Evolutionary conservation across 345 rosid genomes (phyloP), one percentile per base, ranked within the genome.

Genomic region (Microcos paniculata): DNA sequence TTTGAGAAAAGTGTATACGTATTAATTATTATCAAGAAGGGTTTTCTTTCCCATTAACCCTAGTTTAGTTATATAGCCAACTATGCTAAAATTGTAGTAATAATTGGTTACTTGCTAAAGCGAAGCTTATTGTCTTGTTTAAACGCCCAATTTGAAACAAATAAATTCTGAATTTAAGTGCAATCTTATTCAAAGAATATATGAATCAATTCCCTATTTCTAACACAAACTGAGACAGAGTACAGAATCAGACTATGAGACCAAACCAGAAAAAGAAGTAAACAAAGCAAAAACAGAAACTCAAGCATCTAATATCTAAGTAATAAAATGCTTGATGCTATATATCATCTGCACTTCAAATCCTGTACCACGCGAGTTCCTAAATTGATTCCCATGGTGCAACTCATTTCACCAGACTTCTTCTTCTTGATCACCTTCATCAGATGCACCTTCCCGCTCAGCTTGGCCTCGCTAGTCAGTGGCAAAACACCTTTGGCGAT

Each of bases 391-490:
- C 16, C 66, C 79, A 88, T 70, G 33, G 71, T 74, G 42, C 90
- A 87, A 72, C 65, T 79, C 86, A 88, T 38, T 42, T 76, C 72
- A 12, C 84, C 67, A 31, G 71, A 75, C 71, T 23, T 85, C 53
- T 57, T 79, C 80, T 63, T 82, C 87, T 78, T 73, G 28, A 64
- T 40, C 21, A 84, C 31, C 30, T 58, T 46, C 48, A 85, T 13
- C 79, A 82, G 62, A 19, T 75, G 74, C 13, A 88, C 82, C 26
- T 21, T 80, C 31, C 92, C 92, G 6, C 31, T 75, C 66, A 88
- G 24, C 69, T 62, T 24, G 1, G 73, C 86, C 26, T 75, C 9
- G 73, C 81, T 74, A 2, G 43, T 87, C 21, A 87, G 70, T 62
- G 62, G 56, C 86, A 88, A 58, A 26, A 55, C 61, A 66, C 90